phyloP scores from a whole-genome alignment of 768 basidiomycete genomes.

The Lactifluus piperatus region DNA sequence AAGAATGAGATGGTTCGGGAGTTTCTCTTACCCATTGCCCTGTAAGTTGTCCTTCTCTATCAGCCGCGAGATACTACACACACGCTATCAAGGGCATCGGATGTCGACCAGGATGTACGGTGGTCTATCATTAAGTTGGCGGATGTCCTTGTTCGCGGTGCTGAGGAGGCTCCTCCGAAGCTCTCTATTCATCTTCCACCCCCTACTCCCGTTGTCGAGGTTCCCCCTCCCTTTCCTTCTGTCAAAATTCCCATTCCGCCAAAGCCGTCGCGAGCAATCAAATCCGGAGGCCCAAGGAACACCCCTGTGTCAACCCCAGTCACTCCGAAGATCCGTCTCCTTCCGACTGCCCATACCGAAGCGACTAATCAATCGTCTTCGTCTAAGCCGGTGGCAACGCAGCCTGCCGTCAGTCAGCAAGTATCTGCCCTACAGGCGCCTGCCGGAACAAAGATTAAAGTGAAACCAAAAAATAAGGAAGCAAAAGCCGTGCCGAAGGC shows the following conservation, averaged over 20 bases:
- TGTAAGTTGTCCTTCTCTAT: conserved; percentile 42
- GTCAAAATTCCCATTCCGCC: conserved; percentile 43
- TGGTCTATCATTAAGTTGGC: conserved; percentile 89
- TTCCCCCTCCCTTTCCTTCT: conserved; percentile 44
- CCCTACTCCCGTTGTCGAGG: conserved; percentile 61
- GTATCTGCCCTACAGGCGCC: neutral
- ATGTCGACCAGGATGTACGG: conserved; percentile 80
- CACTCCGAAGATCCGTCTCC: conserved; percentile 43
- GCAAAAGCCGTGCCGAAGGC: conserved; percentile 54
- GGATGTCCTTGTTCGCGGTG: conserved; percentile 76
- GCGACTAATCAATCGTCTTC: conserved; percentile 28
- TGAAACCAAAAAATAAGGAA: conserved; percentile 23
- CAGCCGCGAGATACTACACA: neutral
- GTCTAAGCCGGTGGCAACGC: neutral
- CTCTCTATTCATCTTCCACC: conserved; percentile 71
- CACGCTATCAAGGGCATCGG: conserved; percentile 44
- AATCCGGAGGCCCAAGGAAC: conserved; percentile 29
- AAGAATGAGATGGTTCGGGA: conserved; percentile 74
- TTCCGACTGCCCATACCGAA: conserved; percentile 26
- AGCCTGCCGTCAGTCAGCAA: conserved; percentile 1
- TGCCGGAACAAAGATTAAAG: conserved; percentile 10
- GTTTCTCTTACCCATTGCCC: conserved; percentile 68
- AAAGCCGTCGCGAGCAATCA: conserved; percentile 26
- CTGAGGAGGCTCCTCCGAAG: conserved; percentile 78
- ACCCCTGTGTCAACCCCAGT: conserved; percentile 26